Evolutionary conservation across 345 rosid species (phyloP), one percentile per base, ranked within the genome.

Genomic region (Euphorbia peplus): DNA sequence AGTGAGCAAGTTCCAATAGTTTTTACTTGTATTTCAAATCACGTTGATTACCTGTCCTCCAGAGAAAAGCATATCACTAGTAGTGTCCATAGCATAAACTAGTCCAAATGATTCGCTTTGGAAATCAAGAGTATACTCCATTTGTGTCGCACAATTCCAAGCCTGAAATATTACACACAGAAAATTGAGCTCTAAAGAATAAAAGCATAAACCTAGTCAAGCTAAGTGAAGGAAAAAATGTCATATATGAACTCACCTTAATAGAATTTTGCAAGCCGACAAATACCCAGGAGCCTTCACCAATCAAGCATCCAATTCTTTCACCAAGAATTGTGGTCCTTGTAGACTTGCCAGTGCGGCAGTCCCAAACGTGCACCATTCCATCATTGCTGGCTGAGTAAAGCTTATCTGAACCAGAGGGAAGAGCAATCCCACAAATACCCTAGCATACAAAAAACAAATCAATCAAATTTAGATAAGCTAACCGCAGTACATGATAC

Each of bases 271-370:
- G 85, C 72, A 89, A 67, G 75, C 90, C 90, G 29, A 82, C 63
- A 63, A 89, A 87, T 12, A 85, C 77, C 96, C 96, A 87, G 8
- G 81, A 70, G n/a, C 87, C 90, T 71, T 2, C 87, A 30, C 76
- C 80, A 3, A 79, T 78, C 48, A 87, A 64, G 48, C 78, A 84
- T 10, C 88, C 87, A 67, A 84, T 80, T 75, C 75, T 81, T 4
- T 75, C 81, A 44, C 79, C 76, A 62, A 85, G 72, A 66, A 80
- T 76, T 44, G 69, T 66, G 22, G 64, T 68, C 1, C 70, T 56
- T 12, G 62, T 65, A 68, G 84, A 77, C 46, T 74, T 78, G 66
- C 92, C 92, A 75, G 79, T 72, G 58, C 74, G 75, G 72, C 85
- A 85, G 68, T 85, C 83, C 95, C 91, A 88, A 14, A 85, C 61